These are phyloP conservation scores for Leccinum subrobustum DNA, from an alignment of 1,284 basidiomycete species.

Conservation along the genomic window DNA sequence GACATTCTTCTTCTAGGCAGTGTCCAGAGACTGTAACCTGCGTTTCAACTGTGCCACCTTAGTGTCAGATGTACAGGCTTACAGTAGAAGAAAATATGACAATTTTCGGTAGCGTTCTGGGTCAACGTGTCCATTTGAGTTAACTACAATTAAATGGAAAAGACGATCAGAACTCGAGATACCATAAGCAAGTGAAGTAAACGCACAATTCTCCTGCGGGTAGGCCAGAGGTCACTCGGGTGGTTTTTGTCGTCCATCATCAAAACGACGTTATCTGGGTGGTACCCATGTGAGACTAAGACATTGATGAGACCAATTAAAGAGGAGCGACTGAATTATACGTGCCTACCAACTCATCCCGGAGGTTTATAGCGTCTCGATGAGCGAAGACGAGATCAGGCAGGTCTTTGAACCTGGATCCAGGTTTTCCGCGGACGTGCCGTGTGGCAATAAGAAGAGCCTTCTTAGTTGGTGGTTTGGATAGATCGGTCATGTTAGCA, in stretches of 20 bases:
- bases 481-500: neutral
- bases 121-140: conserved; percentile 32
- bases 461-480: conserved; percentile 9
- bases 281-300: conserved; percentile 27
- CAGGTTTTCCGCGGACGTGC: conserved; percentile 8
- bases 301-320: conserved; percentile 4
- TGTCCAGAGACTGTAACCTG: conserved; percentile 33
- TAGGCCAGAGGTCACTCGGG: conserved; percentile 25
- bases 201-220: conserved; percentile 31
- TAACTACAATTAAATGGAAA: conserved; percentile 6
- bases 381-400: conserved; percentile 23
- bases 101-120: conserved; percentile 25
- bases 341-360: conserved; percentile 17
- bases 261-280: conserved; percentile 27
- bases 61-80: conserved; percentile 3
- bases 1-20: conserved; percentile 25
- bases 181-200: neutral
- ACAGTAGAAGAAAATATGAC: conserved; percentile 42
- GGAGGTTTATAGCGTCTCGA: conserved; percentile 19
- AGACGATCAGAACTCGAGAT: neutral
- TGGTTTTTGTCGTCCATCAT: conserved; percentile 30
- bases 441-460: conserved; percentile 26
- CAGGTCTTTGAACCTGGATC: conserved; percentile 1
- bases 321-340: neutral
- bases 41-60: neutral